Evolutionary conservation across 2,329 filamentous ascomycete genomes (phyloP), one percentile per base, ranked within the genome.

Genomic region (Bipolaris bicolor): DNA sequence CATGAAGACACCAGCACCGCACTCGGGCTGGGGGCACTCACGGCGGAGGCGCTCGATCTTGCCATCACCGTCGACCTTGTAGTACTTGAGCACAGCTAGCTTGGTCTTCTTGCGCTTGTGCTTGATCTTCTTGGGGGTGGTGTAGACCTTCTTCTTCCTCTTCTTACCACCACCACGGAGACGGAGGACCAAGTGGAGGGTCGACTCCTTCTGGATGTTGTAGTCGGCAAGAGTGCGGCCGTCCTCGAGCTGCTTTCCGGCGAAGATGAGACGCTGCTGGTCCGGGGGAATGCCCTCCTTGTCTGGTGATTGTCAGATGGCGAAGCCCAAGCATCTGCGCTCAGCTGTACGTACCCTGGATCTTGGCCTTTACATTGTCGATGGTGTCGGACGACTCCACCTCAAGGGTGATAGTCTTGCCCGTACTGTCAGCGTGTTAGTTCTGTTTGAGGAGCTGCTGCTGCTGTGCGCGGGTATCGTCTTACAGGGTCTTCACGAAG

Each of bases 51-150:
- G 95, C 90, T 99, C 95, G 77, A 99, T 98, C 90, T 98, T 98
- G 84, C 96, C 95, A 78, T 99, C 95, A 76, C 91, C 92, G 83
- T 98, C 95, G 76, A 99, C 95, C 91, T 99, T 99, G 91, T 99
- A 99, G 91, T 99, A 99, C 90, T 99, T 99, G 83, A 99, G 93
- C 75, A 99, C 94, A 78, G 95, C 95, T 82, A 99, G 86, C 90
- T 99, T 99, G 89, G 91, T 97, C 94, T 99, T 99, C 92, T 98
- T 99, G 87, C 92, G 90, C 93, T 99, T 99, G 90, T 99, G 95
- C 95, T 99, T 99, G 90, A 99, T 99, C 92, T 99, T 99, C 93
- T 99, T 99, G 82, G 95, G 95, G 78, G 95, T 99, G 81, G 92
- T 98, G 91, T 99, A 99, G 75, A 99, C 95, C 93, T 99, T 99